These are phyloP conservation scores for Chenopodium berlandieri DNA, from an alignment of 148 eudicot species.

Conservation along the genomic window DNA sequence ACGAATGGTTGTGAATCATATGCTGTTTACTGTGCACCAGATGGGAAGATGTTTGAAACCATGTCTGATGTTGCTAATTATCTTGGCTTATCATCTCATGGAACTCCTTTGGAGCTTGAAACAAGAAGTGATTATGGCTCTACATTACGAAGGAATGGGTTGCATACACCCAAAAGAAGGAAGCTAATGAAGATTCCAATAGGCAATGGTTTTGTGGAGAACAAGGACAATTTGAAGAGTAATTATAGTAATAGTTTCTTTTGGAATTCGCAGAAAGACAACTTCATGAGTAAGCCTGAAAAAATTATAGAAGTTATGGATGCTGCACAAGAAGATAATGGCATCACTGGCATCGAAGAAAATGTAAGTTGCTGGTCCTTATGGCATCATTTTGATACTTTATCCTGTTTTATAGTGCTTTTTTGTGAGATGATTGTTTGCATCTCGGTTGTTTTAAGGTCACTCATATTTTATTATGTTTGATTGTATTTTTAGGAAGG, in stretches of 20 bases:
- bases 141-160: constrained; percentile 31
- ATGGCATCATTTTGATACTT: not conserved
- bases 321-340: constrained; percentile 30
- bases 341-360: constrained; percentile 28
- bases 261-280: constrained; percentile 17
- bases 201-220: constrained; percentile 31
- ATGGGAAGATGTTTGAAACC: constrained; percentile 45
- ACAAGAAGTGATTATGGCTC: constrained; percentile 33
- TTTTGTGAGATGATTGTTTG: constrained; percentile 10
- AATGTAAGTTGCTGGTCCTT: constrained; percentile 37
- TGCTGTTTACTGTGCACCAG: constrained; percentile 54
- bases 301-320: constrained; percentile 21
- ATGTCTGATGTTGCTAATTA: constrained; percentile 50
- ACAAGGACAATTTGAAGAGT: constrained; percentile 19
- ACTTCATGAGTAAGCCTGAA: constrained; percentile 20
- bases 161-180: constrained; percentile 34
- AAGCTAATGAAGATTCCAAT: constrained; percentile 27
- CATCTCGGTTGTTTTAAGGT: not conserved
- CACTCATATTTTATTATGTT: constrained; percentile 10
- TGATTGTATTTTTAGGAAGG: constrained; percentile 42
- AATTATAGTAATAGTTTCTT: constrained; percentile 21
- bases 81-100: constrained; percentile 40
- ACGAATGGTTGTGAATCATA: constrained; percentile 33
- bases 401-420: constrained; percentile 5
- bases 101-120: constrained; percentile 29